phyloP scores from a whole-genome alignment of 441 rosid genomes.

The Erodium texanum region DNA sequence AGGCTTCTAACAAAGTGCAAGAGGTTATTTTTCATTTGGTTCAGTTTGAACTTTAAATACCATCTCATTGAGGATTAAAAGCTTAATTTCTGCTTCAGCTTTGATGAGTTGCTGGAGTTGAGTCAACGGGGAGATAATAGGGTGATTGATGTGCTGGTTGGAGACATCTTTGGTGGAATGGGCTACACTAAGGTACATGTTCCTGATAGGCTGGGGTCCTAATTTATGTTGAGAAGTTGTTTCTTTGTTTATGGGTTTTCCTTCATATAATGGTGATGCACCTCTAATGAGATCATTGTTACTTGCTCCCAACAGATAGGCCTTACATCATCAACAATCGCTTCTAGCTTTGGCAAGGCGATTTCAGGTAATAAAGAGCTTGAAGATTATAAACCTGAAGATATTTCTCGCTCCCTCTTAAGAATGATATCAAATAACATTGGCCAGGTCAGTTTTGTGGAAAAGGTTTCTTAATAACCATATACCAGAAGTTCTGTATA shows the following conservation, averaged over 20 bases:
- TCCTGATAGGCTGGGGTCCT: constrained; percentile 6
- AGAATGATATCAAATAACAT: constrained; percentile 97
- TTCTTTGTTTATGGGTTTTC: constrained; percentile 8
- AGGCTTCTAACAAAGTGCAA: constrained; percentile 91
- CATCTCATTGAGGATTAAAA: not conserved
- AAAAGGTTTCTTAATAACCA: not conserved
- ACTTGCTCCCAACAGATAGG: constrained; percentile 51
- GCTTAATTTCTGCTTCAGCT: constrained; percentile 34
- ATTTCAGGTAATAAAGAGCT: constrained; percentile 89
- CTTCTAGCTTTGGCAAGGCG: constrained; percentile 96
- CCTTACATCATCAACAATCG: constrained; percentile 92
- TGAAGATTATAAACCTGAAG: constrained; percentile 86
- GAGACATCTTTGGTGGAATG: constrained; percentile 97
- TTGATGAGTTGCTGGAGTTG: constrained; percentile 94
- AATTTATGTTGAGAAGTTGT: not conserved
- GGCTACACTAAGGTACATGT: constrained; percentile 79
- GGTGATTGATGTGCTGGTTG: constrained; percentile 94
- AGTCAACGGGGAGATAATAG: constrained; percentile 96
- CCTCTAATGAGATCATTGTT: not conserved
- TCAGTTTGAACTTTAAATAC: constrained; percentile 9
- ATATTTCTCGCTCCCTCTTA: constrained; percentile 89
- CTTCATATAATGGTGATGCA: constrained; percentile 3
- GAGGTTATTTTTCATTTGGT: constrained; percentile 39
- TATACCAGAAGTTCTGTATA: not conserved
- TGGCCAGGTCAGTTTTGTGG: constrained; percentile 58